Evolutionary conservation across 371 early-diverging fungal species (phyloP).

Genomic region (Haplosporangium sp.): DNA sequence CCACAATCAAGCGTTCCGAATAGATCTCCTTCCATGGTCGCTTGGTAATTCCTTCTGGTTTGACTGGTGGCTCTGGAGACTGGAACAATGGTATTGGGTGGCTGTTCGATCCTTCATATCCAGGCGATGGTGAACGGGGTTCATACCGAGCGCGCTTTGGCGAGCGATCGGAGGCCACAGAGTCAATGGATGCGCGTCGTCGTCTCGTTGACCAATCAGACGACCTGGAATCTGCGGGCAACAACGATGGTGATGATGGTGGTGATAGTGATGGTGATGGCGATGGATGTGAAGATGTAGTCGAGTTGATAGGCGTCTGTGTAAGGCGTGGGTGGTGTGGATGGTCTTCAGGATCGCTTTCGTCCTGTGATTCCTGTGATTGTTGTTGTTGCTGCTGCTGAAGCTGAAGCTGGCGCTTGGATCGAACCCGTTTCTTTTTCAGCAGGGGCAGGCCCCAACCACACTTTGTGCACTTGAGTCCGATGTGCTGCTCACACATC

Average conservation of each 20-base stretch:
- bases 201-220: slow-evolving; percentile 12
- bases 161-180: slow-evolving; percentile 10
- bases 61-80: slow-evolving; percentile 41
- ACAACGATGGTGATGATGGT: not conserved
- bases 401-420: slow-evolving; percentile 22
- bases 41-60: slow-evolving; percentile 13
- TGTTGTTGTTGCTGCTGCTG: slow-evolving; percentile 16
- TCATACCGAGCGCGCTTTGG: slow-evolving; percentile 24
- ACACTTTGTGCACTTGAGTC: slow-evolving; percentile 93
- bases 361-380: not conserved
- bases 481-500: slow-evolving; percentile 97
- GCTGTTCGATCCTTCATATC: not conserved
- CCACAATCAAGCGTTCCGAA: slow-evolving; percentile 83
- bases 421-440: slow-evolving; percentile 56
- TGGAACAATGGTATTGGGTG: slow-evolving; percentile 23
- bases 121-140: slow-evolving; percentile 19
- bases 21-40: slow-evolving; percentile 89
- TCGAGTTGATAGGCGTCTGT: not conserved
- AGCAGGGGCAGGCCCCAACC: slow-evolving; percentile 94
- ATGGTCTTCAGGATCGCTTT: too few species aligned
- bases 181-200: slow-evolving; percentile 31
- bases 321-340: too few species aligned
- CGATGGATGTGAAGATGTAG: slow-evolving; percentile 26
- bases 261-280: slow-evolving; percentile 38
- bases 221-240: slow-evolving; percentile 2